Conservation (phyloP, 495 filamentous ascomycete genomes). For the Apiosordaria backusii region DNA sequence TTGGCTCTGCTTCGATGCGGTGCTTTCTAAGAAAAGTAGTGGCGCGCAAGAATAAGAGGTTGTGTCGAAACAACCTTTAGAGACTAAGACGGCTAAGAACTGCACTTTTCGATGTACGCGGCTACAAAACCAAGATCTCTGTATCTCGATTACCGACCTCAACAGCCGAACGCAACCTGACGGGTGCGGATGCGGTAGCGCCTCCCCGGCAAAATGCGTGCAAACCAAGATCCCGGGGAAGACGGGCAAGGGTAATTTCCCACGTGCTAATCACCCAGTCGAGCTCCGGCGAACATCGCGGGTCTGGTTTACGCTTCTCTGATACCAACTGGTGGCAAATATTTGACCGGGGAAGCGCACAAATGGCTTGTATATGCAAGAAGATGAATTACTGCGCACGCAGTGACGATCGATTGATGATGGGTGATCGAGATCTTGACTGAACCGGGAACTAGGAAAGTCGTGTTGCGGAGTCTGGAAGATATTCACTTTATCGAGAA, state of each 20-base stretch:
- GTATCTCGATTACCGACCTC: background rate
- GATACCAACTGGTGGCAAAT: background rate
- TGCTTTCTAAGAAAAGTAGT: background rate
- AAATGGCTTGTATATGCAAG: background rate
- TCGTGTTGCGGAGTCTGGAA: too few species aligned
- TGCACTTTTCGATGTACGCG: background rate
- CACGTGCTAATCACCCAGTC: background rate
- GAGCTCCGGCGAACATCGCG: background rate
- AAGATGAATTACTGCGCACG: background rate
- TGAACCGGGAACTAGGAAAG: background rate
- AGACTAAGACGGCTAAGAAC: too few species aligned
- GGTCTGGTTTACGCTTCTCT: background rate
- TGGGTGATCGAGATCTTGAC: background rate
- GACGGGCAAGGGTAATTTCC: background rate
- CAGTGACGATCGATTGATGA: background rate
- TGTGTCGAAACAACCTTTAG: too few species aligned
- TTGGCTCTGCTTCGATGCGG: too few species aligned
- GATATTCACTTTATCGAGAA: too few species aligned
- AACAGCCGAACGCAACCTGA: background rate
- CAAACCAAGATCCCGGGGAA: background rate
- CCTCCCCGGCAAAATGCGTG: background rate
- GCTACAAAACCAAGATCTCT: background rate
- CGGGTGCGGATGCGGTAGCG: background rate
- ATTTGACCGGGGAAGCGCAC: background rate
- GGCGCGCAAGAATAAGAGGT: background rate